Evolutionary conservation across 108 stramenopile genomes (phyloP).

Genomic region (Asterionellopsis glacialis): DNA sequence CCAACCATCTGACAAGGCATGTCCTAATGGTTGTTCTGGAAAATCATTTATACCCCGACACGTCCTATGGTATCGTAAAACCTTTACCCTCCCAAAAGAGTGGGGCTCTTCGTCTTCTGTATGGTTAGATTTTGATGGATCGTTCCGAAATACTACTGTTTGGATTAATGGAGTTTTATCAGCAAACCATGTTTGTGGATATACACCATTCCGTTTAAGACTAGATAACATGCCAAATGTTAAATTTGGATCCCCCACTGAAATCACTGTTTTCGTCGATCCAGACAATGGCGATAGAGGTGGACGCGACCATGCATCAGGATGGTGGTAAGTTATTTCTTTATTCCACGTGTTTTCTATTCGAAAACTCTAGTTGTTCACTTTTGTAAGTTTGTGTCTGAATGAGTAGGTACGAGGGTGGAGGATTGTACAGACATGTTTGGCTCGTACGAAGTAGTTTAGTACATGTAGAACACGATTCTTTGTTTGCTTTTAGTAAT

Average conservation of each 20-base stretch:
- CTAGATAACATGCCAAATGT: neutral
- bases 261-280: constrained; percentile 35
- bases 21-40: constrained; percentile 37
- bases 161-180: constrained; percentile 23
- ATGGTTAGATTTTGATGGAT: constrained; percentile 31
- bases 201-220: constrained; percentile 25
- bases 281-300: constrained; percentile 34
- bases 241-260: neutral
- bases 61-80: constrained; percentile 36
- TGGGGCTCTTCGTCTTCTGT: constrained; percentile 7
- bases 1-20: constrained; percentile 15
- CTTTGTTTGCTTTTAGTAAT: neutral
- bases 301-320: constrained; percentile 16
- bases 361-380: too few species aligned
- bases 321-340: neutral
- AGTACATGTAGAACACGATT: neutral
- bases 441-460: neutral
- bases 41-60: constrained; percentile 30
- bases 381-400: too few species aligned
- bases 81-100: constrained; percentile 15
- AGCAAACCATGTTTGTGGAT: constrained; percentile 21
- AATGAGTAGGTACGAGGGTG: constrained; percentile 33
- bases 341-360: too few species aligned
- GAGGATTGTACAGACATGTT: constrained; percentile 37
- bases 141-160: constrained; percentile 34